Evolutionary conservation across 2,329 filamentous ascomycete genomes (phyloP).

Genomic region (Ophiostoma fasciatum): DNA sequence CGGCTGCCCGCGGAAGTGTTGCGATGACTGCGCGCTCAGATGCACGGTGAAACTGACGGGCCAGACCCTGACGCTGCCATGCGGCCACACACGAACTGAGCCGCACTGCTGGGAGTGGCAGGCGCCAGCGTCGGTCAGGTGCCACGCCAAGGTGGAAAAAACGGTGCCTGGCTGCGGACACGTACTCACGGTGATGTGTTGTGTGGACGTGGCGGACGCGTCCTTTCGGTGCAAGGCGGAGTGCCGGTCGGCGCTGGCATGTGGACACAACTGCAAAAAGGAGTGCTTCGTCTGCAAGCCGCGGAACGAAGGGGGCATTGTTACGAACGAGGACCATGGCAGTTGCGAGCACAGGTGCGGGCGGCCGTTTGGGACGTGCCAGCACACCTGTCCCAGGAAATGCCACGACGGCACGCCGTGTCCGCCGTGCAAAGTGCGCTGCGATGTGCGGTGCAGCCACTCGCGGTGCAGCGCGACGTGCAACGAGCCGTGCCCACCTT

Average conservation of each 20-base stretch:
- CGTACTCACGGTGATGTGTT: slow-evolving; percentile 32
- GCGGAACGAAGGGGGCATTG: slow-evolving; percentile 17
- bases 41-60: slow-evolving; percentile 21
- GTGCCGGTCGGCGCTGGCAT: slow-evolving; percentile 33
- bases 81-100: slow-evolving; percentile 24
- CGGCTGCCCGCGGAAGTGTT: slow-evolving; percentile 27
- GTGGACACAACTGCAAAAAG: slow-evolving; percentile 42
- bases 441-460: slow-evolving; percentile 35
- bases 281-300: slow-evolving; percentile 34
- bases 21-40: slow-evolving; percentile 24
- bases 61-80: slow-evolving; percentile 24
- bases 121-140: slow-evolving; percentile 30
- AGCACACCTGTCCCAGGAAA: slow-evolving; percentile 32
- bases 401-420: slow-evolving; percentile 40
- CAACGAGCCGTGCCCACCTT: slow-evolving; percentile 45
- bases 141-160: slow-evolving; percentile 29
- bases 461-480: slow-evolving; percentile 37
- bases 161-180: slow-evolving; percentile 42
- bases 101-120: slow-evolving; percentile 28
- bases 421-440: slow-evolving; percentile 30
- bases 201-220: slow-evolving; percentile 24
- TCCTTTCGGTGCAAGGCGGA: slow-evolving; percentile 30
- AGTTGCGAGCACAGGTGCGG: slow-evolving; percentile 34
- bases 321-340: slow-evolving; percentile 26
- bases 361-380: slow-evolving; percentile 36